Base-by-base conservation (phyloP, 352 stramenopile genomes). In the Aphanomyces stellatus region DNA sequence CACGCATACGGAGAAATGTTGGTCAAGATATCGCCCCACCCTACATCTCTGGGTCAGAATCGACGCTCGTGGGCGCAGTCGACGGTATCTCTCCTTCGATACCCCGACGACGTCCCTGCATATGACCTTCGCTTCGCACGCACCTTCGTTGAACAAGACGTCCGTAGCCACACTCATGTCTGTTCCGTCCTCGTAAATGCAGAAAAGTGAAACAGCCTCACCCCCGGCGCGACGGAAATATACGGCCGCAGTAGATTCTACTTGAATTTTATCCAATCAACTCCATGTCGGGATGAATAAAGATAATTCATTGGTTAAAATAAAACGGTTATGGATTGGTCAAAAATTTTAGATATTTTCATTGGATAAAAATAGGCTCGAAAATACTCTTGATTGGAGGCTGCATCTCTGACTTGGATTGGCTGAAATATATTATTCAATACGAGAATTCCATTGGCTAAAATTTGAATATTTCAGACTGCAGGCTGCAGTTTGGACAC, bases 1-100 rank as follows among this genome's bases (percentile, higher is more conserved):
- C 92, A 99, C 61, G 94, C 95, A 71, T 99, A 99, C 4, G 97
- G 97, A 15, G 96, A 99, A 78, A 99, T 99, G 82, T 98, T 97
- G 51, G 95, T 98, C 62, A 99, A 84, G 60, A 99, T 88, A 82
- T 99, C 95, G 43, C 82, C 85, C 88, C 88, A 96, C 66, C 87
- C 87, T 96, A 65, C 6, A 7, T 46, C 49, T 34, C 25, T n/a
- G n/a, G n/a, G n/a, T n/a, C n/a, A n/a, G n/a, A n/a, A n/a, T n/a
- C n/a, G 25, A 19, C 11, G 37, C 13, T 46, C 37, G 37, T 46
- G 37, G n/a, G 37, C 11, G 13, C 37, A 46, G n/a, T n/a, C n/a
- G n/a, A n/a, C n/a, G n/a, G n/a, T n/a, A n/a, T n/a, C n/a, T n/a
- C n/a, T n/a, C n/a, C n/a, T n/a, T n/a, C n/a, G n/a, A n/a, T n/a